Evolutionary conservation across 1,284 basidiomycete species (phyloP).

Genomic region (Pseudozyma sp.): DNA sequence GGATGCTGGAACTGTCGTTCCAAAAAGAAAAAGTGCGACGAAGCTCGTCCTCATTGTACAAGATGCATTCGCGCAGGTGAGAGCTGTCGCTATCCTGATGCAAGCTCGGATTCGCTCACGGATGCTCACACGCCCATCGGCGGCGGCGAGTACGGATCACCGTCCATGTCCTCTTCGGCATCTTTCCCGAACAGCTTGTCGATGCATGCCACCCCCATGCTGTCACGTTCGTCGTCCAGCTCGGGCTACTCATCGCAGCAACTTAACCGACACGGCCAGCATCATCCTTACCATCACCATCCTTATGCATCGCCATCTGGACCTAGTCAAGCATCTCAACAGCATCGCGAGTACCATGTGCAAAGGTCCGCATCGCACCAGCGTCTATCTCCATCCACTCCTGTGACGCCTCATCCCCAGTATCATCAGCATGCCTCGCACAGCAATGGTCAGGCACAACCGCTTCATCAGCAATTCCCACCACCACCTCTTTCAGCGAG

Average conservation of each 20-base stretch:
- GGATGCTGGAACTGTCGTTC: conserved; percentile 52
- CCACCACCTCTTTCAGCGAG: conserved; percentile 31
- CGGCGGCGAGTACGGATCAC: conserved; percentile 25
- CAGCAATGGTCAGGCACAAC: conserved; percentile 3
- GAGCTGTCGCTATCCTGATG: conserved; percentile 46
- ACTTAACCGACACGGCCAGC: conserved; percentile 12
- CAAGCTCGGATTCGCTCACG: conserved; percentile 24
- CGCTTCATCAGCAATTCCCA: conserved; percentile 23
- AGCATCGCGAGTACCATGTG: conserved; percentile 29
- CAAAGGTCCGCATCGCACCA: conserved; percentile 13
- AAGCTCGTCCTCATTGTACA: conserved; percentile 43
- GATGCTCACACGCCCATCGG: conserved; percentile 15
- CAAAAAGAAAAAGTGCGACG: conserved; percentile 56
- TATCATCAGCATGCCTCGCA: conserved; percentile 4
- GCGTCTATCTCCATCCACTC: conserved; percentile 11
- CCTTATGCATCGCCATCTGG: conserved; percentile 20
- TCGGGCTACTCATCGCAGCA: conserved; percentile 28
- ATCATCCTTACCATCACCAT: conserved; percentile 33
- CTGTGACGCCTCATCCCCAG: conserved; percentile 10
- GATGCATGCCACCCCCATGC: conserved; percentile 32
- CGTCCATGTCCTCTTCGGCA: conserved; percentile 22
- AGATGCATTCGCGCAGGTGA: conserved; percentile 41
- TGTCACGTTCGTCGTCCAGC: conserved; percentile 36
- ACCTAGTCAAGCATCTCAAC: conserved; percentile 7
- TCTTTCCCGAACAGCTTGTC: conserved; percentile 28